These are phyloP conservation scores for Coniochaeta hoffmannii DNA, from an alignment of 2,329 filamentous ascomycete species.

Conservation along the genomic window DNA sequence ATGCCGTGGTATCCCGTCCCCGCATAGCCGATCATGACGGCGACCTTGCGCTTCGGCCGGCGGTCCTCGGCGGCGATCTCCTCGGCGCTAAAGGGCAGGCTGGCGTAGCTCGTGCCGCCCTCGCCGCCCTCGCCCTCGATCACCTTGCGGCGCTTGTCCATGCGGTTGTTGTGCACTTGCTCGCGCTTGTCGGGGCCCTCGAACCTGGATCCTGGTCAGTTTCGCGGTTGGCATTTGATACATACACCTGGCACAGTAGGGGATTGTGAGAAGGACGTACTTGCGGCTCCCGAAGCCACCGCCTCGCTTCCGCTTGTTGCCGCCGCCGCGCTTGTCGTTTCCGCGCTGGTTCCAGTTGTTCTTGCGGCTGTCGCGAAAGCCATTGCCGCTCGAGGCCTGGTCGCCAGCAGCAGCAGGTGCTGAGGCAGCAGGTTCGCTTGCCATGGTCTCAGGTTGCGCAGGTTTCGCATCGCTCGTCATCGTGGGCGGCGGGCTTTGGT, in stretches of 20 bases:
- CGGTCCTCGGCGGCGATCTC: slow-evolving; percentile 85
- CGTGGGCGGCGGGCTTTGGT: too few species aligned
- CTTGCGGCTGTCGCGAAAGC: background rate
- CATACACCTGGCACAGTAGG: background rate
- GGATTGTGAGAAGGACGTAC: background rate
- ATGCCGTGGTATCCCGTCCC: slow-evolving; percentile 96
- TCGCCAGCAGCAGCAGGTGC: background rate
- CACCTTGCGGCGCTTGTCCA: slow-evolving; percentile 46
- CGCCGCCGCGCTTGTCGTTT: background rate
- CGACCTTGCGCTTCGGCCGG: slow-evolving; percentile 91
- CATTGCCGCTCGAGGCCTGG: background rate
- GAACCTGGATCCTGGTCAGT: background rate
- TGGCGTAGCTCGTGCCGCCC: slow-evolving; percentile 42
- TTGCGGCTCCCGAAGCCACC: background rate
- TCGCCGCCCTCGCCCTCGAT: slow-evolving; percentile 31
- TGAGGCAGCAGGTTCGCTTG: background rate
- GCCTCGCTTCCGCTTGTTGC: background rate
- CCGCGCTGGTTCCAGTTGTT: background rate
- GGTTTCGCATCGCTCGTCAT: slow-evolving; percentile 2
- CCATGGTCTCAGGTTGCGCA: background rate
- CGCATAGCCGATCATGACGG: slow-evolving; percentile 90
- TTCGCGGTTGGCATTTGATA: slow-evolving; percentile 1
- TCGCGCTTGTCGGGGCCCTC: slow-evolving; percentile 36
- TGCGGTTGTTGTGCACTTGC: slow-evolving; percentile 39
- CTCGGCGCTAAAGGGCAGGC: slow-evolving; percentile 56